Evolutionary conservation across 2,329 filamentous ascomycete genomes (phyloP).

Genomic region (Decorospora gaudefroyi): DNA sequence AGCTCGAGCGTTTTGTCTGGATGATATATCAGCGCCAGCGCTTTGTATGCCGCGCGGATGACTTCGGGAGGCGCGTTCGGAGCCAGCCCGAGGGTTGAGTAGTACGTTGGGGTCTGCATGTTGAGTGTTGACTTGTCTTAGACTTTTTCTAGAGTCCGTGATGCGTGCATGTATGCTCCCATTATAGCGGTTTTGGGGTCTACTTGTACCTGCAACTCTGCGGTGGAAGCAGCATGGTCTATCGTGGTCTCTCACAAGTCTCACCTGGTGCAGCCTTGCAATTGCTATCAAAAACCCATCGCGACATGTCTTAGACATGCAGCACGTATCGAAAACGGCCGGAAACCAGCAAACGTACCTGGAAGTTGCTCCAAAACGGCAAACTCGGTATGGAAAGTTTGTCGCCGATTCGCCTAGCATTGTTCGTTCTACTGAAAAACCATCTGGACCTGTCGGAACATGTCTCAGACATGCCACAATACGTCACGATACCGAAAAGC

Average conservation of each 20-base stretch:
- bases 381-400: too few relatives aligned
- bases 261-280: slow-evolving; percentile 2
- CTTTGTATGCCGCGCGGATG: slow-evolving; percentile 28
- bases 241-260: slow-evolving; percentile 12
- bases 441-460: too few relatives aligned
- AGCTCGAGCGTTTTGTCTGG: slow-evolving; percentile 22
- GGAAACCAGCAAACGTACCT: background rate
- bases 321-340: background rate
- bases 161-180: background rate
- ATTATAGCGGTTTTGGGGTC: background rate
- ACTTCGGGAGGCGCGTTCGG: slow-evolving; percentile 17
- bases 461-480: background rate
- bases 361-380: too few relatives aligned
- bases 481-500: background rate
- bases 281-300: background rate
- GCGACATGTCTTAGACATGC: slow-evolving; percentile 1
- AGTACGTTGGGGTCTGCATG: slow-evolving; percentile 18
- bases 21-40: slow-evolving; percentile 20
- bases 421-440: too few relatives aligned
- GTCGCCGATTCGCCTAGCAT: too few relatives aligned
- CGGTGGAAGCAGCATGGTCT: slow-evolving; percentile 9
- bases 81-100: slow-evolving; percentile 23
- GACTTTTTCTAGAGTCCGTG: background rate
- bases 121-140: background rate
- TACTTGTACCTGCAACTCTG: background rate